Base-by-base conservation (phyloP, 169 alveolate species). In the Cryptosporidium canis region DNA sequence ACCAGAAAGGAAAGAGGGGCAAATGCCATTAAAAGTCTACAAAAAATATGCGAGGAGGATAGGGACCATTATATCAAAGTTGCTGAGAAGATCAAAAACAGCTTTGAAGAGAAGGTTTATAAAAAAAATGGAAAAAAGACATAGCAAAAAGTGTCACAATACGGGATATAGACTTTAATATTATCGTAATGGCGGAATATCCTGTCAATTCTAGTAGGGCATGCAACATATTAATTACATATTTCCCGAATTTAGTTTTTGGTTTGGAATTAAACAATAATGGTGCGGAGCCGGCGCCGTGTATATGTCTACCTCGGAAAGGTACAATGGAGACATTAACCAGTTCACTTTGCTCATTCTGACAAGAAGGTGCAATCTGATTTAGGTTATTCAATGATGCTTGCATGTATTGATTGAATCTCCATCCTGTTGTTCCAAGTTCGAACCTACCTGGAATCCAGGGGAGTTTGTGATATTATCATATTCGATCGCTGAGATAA, bases 371-470 rank as follows among this genome's bases (percentile, higher is more conserved):
- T 8, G 24, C 8, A 51, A 21, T 0, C 24, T 0, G 63, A 33
- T 33, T 51, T 6, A 21, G 63, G 63, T 51, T 51, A 18, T 55
- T 61, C 87, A 24, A 77, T 77, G 87, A 77, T 77, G 87, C 66
- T 61, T 77, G 71, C 87, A 58, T 58, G 72, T 77, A 77, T 58
- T 56, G 64, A 77, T 41, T 77, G 87, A 77, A 58, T 55, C 64
- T 77, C 65, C 58, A 7, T 53, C 58, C 87, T 77, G 87, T 39
- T 77, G 87, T 77, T 77, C 39, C 35, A 63, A 64, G 83, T 27
- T 70, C 21, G 87, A 77, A 77, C 87, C 87, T 77, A 70, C 72
- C 72, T 63, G 87, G 87, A 77, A 77, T 55, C 87, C 87, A 77
- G 87, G 41, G 71, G 72, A 77, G 64, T 27, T 31, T 31, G 63